Conservation (phyloP, 805 yeast species). For the Hyphopichia homilentoma region DNA sequence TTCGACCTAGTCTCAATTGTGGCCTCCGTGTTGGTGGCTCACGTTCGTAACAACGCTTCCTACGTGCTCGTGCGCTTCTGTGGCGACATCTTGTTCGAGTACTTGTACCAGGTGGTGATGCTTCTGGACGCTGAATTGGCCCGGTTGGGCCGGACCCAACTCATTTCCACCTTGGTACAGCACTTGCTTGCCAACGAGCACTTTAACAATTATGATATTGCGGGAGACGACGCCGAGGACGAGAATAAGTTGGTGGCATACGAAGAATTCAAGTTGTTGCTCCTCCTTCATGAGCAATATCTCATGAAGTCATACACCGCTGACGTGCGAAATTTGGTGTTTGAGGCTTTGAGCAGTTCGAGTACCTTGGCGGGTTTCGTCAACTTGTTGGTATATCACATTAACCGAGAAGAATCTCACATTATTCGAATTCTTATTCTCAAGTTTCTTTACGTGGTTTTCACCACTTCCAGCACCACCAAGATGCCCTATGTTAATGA, state of each 20-base stretch:
- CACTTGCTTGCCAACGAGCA: conserved; percentile 30
- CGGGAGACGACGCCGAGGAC: conserved; percentile 44
- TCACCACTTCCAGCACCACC: conserved; percentile 61
- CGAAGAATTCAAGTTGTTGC: conserved; percentile 64
- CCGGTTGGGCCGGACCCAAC: conserved; percentile 19
- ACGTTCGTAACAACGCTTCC: conserved; percentile 19
- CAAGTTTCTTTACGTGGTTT: conserved; percentile 70
- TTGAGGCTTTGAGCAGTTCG: conserved; percentile 40
- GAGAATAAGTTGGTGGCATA: conserved; percentile 51
- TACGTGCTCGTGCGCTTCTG: conserved; percentile 33
- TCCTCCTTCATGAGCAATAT: conserved; percentile 84
- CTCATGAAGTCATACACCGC: conserved; percentile 54
- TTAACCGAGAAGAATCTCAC: conserved; percentile 73
- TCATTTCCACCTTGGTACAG: conserved; percentile 26
- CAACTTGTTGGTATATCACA: conserved; percentile 53
- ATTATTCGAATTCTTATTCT: conserved; percentile 73
- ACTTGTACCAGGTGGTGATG: conserved; percentile 32
- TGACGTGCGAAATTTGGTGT: conserved; percentile 45
- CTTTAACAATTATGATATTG: conserved; percentile 30
- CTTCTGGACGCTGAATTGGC: conserved; percentile 32
- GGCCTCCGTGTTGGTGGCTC: conserved; percentile 26
- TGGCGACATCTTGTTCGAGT: conserved; percentile 40
- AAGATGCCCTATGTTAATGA: conserved; percentile 80
- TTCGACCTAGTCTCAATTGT: conserved; percentile 25
- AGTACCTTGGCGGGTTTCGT: conserved; percentile 58